Conservation (phyloP, 1,139 yeast genomes). For the Taiozyma sp. region DNA sequence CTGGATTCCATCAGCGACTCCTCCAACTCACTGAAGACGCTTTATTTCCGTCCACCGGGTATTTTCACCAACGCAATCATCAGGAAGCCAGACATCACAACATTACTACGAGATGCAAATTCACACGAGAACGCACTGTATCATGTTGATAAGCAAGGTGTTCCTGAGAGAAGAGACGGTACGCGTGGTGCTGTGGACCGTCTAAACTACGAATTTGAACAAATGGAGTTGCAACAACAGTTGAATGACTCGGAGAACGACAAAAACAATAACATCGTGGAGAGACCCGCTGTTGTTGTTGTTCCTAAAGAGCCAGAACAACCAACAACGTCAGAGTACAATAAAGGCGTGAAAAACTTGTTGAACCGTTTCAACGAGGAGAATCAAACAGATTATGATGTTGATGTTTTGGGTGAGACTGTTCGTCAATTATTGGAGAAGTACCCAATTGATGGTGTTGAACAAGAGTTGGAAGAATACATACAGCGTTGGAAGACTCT, state of each 20-base stretch:
- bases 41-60: constrained; percentile 49
- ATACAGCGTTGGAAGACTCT: constrained; percentile 21
- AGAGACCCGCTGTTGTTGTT: constrained; percentile 18
- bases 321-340: constrained; percentile 8
- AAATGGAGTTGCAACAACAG: constrained; percentile 16
- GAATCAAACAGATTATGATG: constrained; percentile 23
- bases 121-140: constrained; percentile 49
- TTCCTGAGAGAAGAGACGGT: constrained; percentile 22
- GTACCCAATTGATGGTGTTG: constrained; percentile 29
- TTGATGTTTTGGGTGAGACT: constrained; percentile 29
- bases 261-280: background rate
- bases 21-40: constrained; percentile 29
- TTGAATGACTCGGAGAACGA: constrained; percentile 7
- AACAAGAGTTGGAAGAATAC: constrained; percentile 21
- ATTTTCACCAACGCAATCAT: constrained; percentile 63
- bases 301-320: constrained; percentile 15
- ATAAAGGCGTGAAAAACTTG: constrained; percentile 21
- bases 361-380: constrained; percentile 18
- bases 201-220: constrained; percentile 21
- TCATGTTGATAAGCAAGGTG: constrained; percentile 28
- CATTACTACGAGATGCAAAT: constrained; percentile 58
- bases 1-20: constrained; percentile 17
- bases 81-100: constrained; percentile 49
- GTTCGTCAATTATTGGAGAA: constrained; percentile 25
- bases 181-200: constrained; percentile 21